Base-by-base conservation (phyloP, 179 eudicot genomes). In the Heliamphora pulchella region DNA sequence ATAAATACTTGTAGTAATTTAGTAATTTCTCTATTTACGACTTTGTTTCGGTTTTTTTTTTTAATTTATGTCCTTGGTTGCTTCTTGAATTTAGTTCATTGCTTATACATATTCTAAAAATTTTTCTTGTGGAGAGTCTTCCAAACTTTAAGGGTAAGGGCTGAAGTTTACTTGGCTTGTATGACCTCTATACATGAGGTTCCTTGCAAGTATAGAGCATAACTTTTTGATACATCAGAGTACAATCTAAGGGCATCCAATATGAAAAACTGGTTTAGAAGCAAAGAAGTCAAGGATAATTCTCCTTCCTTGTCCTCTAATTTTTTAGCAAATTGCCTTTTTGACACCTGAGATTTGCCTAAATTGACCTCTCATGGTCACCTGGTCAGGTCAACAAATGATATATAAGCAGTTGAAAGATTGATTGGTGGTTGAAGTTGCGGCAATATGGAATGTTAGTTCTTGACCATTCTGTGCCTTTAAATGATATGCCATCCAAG, bases 361-460 rank as follows among this genome's bases (percentile, higher is more conserved):
- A 14, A 8, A 7, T 43, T 43, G 48, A 43, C 2, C 18, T 67
- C n/a, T 14, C 41, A n/a, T 67, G 4, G 18, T 41, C 50, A 13
- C 50, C 50, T 41, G 9, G 11, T 41, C 13, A 67, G 9, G 11
- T 41, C 13, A 22, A 64, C 46, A 64, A 8, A 8, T 64, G 14
- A 20, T 17, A 59, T 31, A 31, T 31, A 31, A 17, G 20, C 59
- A 6, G 14, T 2, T 18, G 3, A 72, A 18, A 72, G 61, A 51
- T 72, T 72, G 76, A 72, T 50, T 53, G 61, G 76, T 20, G 51
- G 76, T 51, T 51, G 44, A 50, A 10, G n/a, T 5, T 4, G 17
- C 10, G 8, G 10, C 20, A n/a, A 0, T 59, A 72, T 51, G 76
- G 59, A 72, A 48, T 72, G 76, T 55, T 72, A 72, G 76, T 72